phyloP scores from a whole-genome alignment of 495 filamentous ascomycete species.

The Annulohypoxylon bovei region DNA sequence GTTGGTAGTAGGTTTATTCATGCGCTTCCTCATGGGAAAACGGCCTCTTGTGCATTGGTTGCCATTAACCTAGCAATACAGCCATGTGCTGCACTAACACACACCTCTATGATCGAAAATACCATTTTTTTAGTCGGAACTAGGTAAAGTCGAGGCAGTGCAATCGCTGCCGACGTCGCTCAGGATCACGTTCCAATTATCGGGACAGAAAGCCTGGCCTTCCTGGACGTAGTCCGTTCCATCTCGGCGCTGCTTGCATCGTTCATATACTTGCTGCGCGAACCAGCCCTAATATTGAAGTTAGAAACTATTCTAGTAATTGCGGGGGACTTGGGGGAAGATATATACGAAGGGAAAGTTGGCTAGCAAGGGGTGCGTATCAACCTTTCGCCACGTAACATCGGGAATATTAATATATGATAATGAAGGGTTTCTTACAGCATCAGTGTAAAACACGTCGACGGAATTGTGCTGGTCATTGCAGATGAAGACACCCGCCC shows the following conservation, averaged over 20 bases:
- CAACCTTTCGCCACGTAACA: too few relatives aligned
- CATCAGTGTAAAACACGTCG: constrained; percentile 19
- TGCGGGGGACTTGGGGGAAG: too few relatives aligned
- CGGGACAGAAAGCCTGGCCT: constrained; percentile 38
- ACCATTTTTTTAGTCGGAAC: not conserved
- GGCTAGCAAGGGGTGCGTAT: too few relatives aligned
- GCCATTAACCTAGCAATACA: not conserved
- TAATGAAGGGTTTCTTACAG: constrained; percentile 18
- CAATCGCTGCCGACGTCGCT: constrained; percentile 24
- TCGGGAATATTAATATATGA: too few relatives aligned
- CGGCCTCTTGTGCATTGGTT: not conserved
- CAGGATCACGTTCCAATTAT: constrained; percentile 39
- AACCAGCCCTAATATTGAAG: constrained; percentile 21
- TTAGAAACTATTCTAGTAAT: not conserved
- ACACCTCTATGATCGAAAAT: not conserved
- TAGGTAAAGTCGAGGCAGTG: constrained; percentile 6
- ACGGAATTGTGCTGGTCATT: constrained; percentile 16
- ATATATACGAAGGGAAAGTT: too few relatives aligned
- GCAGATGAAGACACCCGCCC: constrained; percentile 35
- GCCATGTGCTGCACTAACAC: not conserved
- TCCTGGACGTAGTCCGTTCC: constrained; percentile 25
- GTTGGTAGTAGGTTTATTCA: constrained; percentile 1
- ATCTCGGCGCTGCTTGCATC: constrained; percentile 27
- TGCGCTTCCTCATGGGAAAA: not conserved
- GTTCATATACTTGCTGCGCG: constrained; percentile 32